Base-by-base conservation (phyloP, 129 eudicot genomes). In the Sambucus nigra region DNA sequence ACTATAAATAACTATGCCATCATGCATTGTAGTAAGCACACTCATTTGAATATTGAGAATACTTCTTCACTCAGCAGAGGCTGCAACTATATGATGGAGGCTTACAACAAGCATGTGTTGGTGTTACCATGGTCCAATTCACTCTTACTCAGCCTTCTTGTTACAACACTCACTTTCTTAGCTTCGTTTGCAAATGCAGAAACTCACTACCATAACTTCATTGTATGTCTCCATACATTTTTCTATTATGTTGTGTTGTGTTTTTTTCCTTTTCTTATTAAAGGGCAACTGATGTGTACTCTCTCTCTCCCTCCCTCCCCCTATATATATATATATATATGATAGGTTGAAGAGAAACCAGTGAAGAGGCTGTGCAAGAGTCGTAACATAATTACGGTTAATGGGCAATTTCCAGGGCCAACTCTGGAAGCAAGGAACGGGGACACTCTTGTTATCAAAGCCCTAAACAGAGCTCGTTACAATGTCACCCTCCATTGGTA, bases 401-500 rank as follows among this genome's bases (percentile, higher is more conserved):
- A 85, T 20, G 80, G 89, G 6, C 79, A 71, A 41, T 85, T 70
- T 44, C 86, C 89, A 0, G 89, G 95, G 29, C 95, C 89, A 12
- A 72, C 86, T 2, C 50, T 77, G 41, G 69, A 74, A 31, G 89
- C 80, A 16, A 56, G 66, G 27, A 56, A 85, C 60, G 91, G 86
- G 0, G 89, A 85, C 26, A 80, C 72, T 7, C 53, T 85, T 15
- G 76, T 72, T 25, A 60, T 85, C 62, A 77, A 52, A 60, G 95
- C 74, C 39, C 15, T 56, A 3, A 85, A 85, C 58, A 51, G 47
- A 1, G 80, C 86, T 2, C 79, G 56, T 28, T 85, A 85, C 67
- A 77, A 80, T 63, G 76, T 80, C 69, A 71, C 95, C 6, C 64
- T 85, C 35, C 91, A 84, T 57, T 80, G 94, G 94, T 80, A 35